Base-by-base conservation (phyloP, 2,329 filamentous ascomycete genomes). In the Aspergillus sp. region DNA sequence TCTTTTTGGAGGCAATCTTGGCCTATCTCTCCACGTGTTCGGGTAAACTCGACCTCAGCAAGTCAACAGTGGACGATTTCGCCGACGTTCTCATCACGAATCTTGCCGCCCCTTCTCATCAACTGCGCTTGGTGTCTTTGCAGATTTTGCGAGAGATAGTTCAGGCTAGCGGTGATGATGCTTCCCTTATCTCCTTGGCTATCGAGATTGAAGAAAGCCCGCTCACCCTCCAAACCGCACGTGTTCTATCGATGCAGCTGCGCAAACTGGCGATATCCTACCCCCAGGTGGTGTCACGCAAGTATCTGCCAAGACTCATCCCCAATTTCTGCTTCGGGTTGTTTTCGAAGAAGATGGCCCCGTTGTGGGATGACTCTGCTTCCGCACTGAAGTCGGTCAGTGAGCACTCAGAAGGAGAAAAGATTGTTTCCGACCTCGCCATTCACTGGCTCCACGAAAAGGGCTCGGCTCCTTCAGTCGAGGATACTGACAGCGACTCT, bases 321-420 rank as follows among this genome's bases (percentile, higher is more conserved):
- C 89, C 92, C 0, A 81, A 84, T 0, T 97, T 92, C 64, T 86
- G 91, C 62, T 96, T 97, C 62, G 94, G 94, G 45, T 82, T 97
- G 71, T 80, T 97, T 54, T 94, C 92, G 0, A 85, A 96, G 45
- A 89, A 88, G 60, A 79, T 97, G 58, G 83, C 91, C 0, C 91
- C 91, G 32, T 78, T 95, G 5, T 97, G 93, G 89, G 89, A 96
- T 55, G 90, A 96, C 63, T 83, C 89, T 0, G 84, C 88, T 47
- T 82, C 85, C 50, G 85, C 89, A 0, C 74, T 99, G 64, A 88
- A 90, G 64, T 80, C 87, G 47, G 85, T 99, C 49, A 82, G 86
- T 17, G 81, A 89, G 59, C 81, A 80, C 19, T 86, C 88, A 58
- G 72, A 76, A 36, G 91, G 89, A 19, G 91, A 97, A 66, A 85